These are phyloP conservation scores for Dothiorella sarmentorum DNA, from an alignment of 2,329 filamentous ascomycete species.

Conservation along the genomic window DNA sequence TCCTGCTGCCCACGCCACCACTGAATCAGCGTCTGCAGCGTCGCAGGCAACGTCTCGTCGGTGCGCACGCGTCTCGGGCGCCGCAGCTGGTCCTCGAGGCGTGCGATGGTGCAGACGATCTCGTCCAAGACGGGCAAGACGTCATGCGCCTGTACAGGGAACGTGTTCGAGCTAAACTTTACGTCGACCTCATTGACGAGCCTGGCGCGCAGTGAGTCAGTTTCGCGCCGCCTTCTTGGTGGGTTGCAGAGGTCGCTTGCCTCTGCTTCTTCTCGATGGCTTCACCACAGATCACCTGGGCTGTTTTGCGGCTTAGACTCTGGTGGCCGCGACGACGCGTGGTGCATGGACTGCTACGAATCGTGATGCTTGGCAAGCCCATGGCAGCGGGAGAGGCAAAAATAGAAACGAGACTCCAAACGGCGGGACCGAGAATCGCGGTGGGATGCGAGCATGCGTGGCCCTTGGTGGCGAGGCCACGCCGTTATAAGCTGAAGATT, in stretches of 20 bases:
- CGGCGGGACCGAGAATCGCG: background rate
- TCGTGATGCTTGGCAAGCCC: background rate
- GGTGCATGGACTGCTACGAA: background rate
- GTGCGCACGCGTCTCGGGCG: background rate
- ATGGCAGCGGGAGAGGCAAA: background rate
- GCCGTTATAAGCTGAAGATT: background rate
- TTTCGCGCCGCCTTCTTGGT: too few species aligned
- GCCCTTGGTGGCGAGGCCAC: background rate
- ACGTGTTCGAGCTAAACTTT: slow-evolving; percentile 7
- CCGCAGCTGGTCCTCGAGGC: background rate
- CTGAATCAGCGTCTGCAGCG: slow-evolving; percentile 1
- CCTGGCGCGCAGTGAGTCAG: slow-evolving; percentile 2
- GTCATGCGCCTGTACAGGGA: background rate
- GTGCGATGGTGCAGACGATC: slow-evolving; percentile 1
- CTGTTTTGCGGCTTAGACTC: background rate
- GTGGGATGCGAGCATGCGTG: slow-evolving; percentile 5
- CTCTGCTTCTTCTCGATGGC: background rate
- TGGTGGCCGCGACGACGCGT: slow-evolving; percentile 2
- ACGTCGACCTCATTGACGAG: slow-evolving; percentile 13
- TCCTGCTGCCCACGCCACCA: background rate
- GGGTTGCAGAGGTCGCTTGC: background rate
- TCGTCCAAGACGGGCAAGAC: background rate
- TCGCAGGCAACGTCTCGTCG: background rate
- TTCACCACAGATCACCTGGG: background rate
- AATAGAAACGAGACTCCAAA: background rate